phyloP scores from a whole-genome alignment of 768 basidiomycete species.

The Thelephora ganbajun region DNA sequence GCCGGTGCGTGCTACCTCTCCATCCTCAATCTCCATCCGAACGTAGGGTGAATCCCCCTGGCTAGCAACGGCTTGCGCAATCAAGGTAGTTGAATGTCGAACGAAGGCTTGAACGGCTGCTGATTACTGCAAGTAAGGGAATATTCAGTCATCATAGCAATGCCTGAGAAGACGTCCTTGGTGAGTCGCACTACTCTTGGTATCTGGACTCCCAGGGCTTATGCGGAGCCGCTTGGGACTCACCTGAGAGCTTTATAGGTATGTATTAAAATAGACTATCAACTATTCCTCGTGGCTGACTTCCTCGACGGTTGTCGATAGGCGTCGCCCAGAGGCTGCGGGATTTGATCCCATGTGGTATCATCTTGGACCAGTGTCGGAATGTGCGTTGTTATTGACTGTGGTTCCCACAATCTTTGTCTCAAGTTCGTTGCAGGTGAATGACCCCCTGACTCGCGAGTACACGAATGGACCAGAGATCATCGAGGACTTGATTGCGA shows the following conservation, averaged over 20 bases:
- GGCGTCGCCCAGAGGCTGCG: constrained; percentile 74
- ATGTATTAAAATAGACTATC: constrained; percentile 23
- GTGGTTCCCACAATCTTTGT: constrained; percentile 1
- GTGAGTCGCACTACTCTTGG: constrained; percentile 21
- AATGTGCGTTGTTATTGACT: constrained; percentile 33
- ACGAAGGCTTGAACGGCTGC: constrained; percentile 20
- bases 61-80: constrained; percentile 81
- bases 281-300: constrained; percentile 60
- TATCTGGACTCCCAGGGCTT: not conserved
- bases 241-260: constrained; percentile 88
- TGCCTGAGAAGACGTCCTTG: constrained; percentile 92
- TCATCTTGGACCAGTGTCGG: constrained; percentile 89
- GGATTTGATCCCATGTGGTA: constrained; percentile 63
- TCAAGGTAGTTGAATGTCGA: constrained; percentile 49
- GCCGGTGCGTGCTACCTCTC: constrained; percentile 45
- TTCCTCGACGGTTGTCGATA: constrained; percentile 61
- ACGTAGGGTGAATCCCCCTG: not conserved
- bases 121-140: constrained; percentile 78
- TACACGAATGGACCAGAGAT: constrained; percentile 87
- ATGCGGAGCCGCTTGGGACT: constrained; percentile 68
- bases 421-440: constrained; percentile 26
- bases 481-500: constrained; percentile 57
- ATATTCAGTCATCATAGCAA: constrained; percentile 79
- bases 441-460: constrained; percentile 90
- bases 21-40: not conserved